These are phyloP conservation scores for Barnettozyma vustinii DNA, from an alignment of 805 yeast species.

Conservation along the genomic window DNA sequence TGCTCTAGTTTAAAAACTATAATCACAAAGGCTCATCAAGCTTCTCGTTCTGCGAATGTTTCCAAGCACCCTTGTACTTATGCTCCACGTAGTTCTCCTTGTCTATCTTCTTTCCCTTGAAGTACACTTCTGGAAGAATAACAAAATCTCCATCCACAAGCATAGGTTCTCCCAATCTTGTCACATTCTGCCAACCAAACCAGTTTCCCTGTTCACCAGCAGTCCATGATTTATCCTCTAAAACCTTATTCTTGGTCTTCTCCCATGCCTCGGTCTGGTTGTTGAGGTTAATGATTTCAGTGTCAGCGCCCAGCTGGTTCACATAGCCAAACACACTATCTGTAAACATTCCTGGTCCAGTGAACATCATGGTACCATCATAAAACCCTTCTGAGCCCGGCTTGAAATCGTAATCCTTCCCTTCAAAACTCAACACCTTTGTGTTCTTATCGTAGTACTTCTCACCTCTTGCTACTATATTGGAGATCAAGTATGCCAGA, in stretches of 20 bases:
- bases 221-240: constrained; percentile 10
- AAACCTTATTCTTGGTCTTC: constrained; percentile 4
- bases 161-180: constrained; percentile 14
- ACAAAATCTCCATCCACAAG: constrained; percentile 14
- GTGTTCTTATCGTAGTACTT: constrained; percentile 30
- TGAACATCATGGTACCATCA: constrained; percentile 51
- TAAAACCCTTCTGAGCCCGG: constrained; percentile 54
- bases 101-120: constrained; percentile 14
- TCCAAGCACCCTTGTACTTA: neutral
- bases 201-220: constrained; percentile 3
- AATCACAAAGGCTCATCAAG: neutral
- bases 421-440: constrained; percentile 20
- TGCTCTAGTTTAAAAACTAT: neutral
- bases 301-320: constrained; percentile 6
- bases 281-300: constrained; percentile 9
- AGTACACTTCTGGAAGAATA: constrained; percentile 15
- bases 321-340: constrained; percentile 27
- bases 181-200: constrained; percentile 23
- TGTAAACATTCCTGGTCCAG: constrained; percentile 50
- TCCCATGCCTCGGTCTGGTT: constrained; percentile 9
- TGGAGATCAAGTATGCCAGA: constrained; percentile 46
- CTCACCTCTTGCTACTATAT: constrained; percentile 46
- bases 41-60: neutral
- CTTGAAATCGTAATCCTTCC: constrained; percentile 29
- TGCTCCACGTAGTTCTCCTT: constrained; percentile 3